A percentile compares a stretch with the other conserved stretches of the same genome.
Evolutionary conservation across 495 filamentous ascomycete genomes (phyloP).

Genomic region (Podospora bellae-mahoneyi): DNA sequence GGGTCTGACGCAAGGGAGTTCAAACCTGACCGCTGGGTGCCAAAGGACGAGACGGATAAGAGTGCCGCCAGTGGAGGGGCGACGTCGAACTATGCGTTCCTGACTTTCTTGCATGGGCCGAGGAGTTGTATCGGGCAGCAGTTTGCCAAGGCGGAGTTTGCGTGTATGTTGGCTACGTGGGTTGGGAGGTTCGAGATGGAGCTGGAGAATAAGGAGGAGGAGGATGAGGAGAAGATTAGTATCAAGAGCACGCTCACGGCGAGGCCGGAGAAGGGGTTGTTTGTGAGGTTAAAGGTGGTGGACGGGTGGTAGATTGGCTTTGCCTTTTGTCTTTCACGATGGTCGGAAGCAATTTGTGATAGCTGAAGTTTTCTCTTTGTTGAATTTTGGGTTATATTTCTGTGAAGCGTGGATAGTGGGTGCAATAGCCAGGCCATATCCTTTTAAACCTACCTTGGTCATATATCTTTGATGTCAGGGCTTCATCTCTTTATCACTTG

Average conservation of each 20-base stretch:
- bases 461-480: no score
- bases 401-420: no score
- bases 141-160: slow-evolving; percentile 84
- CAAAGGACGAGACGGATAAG: slow-evolving; percentile 29
- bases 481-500: no score
- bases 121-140: slow-evolving; percentile 60
- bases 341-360: not conserved
- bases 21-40: slow-evolving; percentile 62
- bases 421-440: no score
- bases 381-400: no score
- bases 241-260: slow-evolving; percentile 60
- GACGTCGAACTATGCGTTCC: slow-evolving; percentile 55
- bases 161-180: slow-evolving; percentile 70
- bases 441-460: no score
- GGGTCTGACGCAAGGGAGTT: slow-evolving; percentile 56
- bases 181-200: slow-evolving; percentile 70
- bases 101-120: slow-evolving; percentile 61
- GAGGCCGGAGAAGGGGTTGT: slow-evolving; percentile 62
- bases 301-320: slow-evolving; percentile 55
- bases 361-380: not conserved
- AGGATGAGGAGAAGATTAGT: slow-evolving; percentile 53
- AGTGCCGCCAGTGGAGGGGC: slow-evolving; percentile 48
- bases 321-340: not conserved
- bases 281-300: slow-evolving; percentile 56
- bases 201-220: slow-evolving; percentile 54